Evolutionary conservation across 768 basidiomycete species (phyloP), one percentile per base, ranked within the genome.

Genomic region (Guyanaporus albipodus): DNA sequence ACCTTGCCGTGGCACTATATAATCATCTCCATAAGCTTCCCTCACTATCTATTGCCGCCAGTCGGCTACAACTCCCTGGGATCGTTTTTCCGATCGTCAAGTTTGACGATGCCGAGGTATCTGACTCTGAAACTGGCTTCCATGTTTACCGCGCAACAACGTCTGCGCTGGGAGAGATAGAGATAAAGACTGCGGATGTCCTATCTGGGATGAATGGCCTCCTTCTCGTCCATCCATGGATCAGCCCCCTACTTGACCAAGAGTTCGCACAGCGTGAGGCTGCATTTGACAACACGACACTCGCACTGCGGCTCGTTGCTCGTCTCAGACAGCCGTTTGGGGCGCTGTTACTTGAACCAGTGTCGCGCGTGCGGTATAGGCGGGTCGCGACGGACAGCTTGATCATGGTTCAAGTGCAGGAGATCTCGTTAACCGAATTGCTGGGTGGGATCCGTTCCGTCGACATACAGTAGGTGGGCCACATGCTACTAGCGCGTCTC

Each of bases 361-460:
- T 43, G 6, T 23, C 32, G 6, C 34, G 28, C 6, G 29, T 15
- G 0, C 40, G 38, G n/a, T 50, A 59, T 18, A 42, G n/a, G 18
- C 50, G 57, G 2, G 46, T 60, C 1, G 57, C 58, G 0, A n/a
- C n/a, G n/a, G n/a, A 60, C 15, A 7, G 22, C 14, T 38, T 49
- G n/a, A 48, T 53, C 8, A 43, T 10, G 21, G 40, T 40, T n/a
- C 50, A 22, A 7, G 5, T 60, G 6, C 22, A 28, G 1, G 17
- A 42, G 14, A 22, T 8, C 0, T 4, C 27, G 27, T 41, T 60
- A 42, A n/a, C 8, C 1, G 42, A 41, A 0, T 31, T 59, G 33
- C 42, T 41, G 2, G 22, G 26, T 1, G 33, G 10, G 2, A 19
- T 50, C 4, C 40, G 24, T 4, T 21, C n/a, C n/a, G n/a, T n/a